Evolutionary conservation across 495 filamentous ascomycete species (phyloP).

Genomic region (Annulohypoxylon bovei): DNA sequence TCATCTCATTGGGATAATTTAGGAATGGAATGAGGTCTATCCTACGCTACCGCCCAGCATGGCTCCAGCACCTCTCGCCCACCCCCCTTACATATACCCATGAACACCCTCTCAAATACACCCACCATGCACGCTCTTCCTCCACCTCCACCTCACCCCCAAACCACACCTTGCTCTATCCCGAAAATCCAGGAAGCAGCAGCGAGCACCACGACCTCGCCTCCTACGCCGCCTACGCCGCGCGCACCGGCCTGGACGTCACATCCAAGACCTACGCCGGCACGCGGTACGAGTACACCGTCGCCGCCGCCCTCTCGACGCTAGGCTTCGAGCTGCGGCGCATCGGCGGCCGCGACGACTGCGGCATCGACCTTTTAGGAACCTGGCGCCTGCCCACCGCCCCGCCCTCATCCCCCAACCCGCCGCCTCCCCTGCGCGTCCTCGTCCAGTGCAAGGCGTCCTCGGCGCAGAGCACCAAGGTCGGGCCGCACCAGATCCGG

Average conservation of each 20-base stretch:
- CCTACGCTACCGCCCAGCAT: not conserved
- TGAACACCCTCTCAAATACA: not conserved
- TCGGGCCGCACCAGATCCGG: slow-evolving; percentile 73
- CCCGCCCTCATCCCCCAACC: slow-evolving; percentile 37
- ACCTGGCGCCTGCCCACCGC: slow-evolving; percentile 72
- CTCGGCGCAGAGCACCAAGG: slow-evolving; percentile 55
- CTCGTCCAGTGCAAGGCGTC: slow-evolving; percentile 82
- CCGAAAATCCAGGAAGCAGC: slow-evolving; percentile 54
- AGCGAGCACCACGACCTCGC: slow-evolving; percentile 71
- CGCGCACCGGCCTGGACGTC: slow-evolving; percentile 61
- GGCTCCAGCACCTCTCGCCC: slow-evolving; percentile 16
- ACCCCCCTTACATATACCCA: not conserved
- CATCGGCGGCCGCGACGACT: slow-evolving; percentile 77
- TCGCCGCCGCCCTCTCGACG: slow-evolving; percentile 66
- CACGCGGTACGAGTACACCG: slow-evolving; percentile 78
- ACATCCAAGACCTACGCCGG: slow-evolving; percentile 67
- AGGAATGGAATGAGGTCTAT: slow-evolving; percentile 38
- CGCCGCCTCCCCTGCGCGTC: slow-evolving; percentile 62
- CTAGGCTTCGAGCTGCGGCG: slow-evolving; percentile 75
- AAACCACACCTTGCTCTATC: slow-evolving; percentile 53
- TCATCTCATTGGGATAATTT: not conserved
- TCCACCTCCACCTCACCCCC: slow-evolving; percentile 16
- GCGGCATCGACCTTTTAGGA: slow-evolving; percentile 85
- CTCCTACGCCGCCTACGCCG: slow-evolving; percentile 78
- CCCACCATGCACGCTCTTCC: slow-evolving; percentile 17